Evolutionary conservation across 2,329 filamentous ascomycete genomes (phyloP), one percentile per base, ranked within the genome.

Genomic region (Aureobasidium sp.): DNA sequence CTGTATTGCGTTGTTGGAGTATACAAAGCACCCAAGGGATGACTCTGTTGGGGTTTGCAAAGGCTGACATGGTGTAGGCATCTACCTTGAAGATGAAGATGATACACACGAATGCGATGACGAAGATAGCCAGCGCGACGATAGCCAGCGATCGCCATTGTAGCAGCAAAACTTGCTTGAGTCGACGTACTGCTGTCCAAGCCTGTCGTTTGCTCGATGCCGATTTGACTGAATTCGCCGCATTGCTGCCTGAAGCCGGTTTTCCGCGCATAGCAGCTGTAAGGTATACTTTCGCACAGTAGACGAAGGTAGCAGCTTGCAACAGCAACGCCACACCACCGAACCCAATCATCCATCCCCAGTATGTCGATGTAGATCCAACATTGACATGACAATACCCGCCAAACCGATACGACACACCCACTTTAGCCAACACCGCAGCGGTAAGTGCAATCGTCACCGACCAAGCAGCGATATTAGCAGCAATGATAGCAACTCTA

Each of bases 341-440:
- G 42, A 76, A 74, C 1, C 66, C 66, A 25, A 76, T 67, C 16
- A 74, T 64, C 73, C 73, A 75, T 30, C 69, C 66, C 74, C 74
- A 76, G 64, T 75, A 75, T 0, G 72, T 73, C 1, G 68, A 65
- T 21, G 75, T 69, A 16, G 68, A 67, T 9, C 74, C 74, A 49
- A 73, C 71, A 77, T 96, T 96, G 78, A 97, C 91, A 73, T 96
- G 91, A 74, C 92, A 97, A 39, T 91, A 89, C 48, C 84, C 82
- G 58, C 93, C 93, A 69, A 97, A 96, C n/a, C 74, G 70, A 59
- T 73, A 76, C 11, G 69, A 72, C 14, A 75, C 74, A 14, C 74
- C 74, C 0, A 69, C 69, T 10, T 67, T 65, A 1, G 68, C 62
- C 1, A 75, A 62, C 51, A 88, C 89, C 1, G 71, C 65, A 7